Evolutionary conservation across 805 yeast species (phyloP).

Genomic region (Ogataea trehalophila): DNA sequence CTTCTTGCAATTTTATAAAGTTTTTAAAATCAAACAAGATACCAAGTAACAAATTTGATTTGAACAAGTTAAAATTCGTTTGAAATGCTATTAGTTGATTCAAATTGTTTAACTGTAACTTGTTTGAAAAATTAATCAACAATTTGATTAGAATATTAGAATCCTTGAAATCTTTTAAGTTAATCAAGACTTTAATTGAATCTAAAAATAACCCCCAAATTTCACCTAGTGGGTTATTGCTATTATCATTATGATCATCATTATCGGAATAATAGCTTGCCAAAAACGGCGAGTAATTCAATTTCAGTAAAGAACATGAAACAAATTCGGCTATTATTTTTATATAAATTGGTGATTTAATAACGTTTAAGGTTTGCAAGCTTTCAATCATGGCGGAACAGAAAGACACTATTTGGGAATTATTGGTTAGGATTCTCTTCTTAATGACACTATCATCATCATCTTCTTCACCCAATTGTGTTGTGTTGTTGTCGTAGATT

Average conservation of each 20-base stretch:
- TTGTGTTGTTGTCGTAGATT: background rate
- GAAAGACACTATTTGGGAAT: conserved; percentile 3
- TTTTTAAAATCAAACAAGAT: conserved; percentile 1
- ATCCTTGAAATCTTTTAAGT: conserved; percentile 11
- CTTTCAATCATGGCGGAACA: conserved; percentile 6
- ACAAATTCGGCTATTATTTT: conserved; percentile 22
- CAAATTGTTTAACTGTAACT: conserved; percentile 1
- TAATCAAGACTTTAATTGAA: conserved; percentile 9
- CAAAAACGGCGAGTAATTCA: conserved; percentile 9
- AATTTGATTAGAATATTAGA: conserved; percentile 9
- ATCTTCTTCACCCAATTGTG: background rate
- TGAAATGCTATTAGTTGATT: conserved; percentile 1
- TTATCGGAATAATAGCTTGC: background rate
- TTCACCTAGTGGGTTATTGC: background rate
- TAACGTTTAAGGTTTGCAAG: conserved; percentile 6
- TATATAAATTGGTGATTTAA: conserved; percentile 17
- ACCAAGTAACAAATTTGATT: conserved; percentile 4
- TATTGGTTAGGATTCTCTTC: conserved; percentile 5
- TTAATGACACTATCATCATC: too few relatives aligned
- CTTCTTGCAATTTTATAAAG: background rate
- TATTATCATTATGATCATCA: background rate
- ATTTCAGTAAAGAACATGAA: conserved; percentile 8
- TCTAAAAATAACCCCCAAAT: conserved; percentile 2
- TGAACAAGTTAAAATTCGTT: background rate
- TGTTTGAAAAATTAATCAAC: conserved; percentile 6